Percentiles rank a stretch among this genome's conserved stretches.
Evolutionary conservation across 768 basidiomycete species (phyloP).

Genomic region (Boletus pseudopeckii): DNA sequence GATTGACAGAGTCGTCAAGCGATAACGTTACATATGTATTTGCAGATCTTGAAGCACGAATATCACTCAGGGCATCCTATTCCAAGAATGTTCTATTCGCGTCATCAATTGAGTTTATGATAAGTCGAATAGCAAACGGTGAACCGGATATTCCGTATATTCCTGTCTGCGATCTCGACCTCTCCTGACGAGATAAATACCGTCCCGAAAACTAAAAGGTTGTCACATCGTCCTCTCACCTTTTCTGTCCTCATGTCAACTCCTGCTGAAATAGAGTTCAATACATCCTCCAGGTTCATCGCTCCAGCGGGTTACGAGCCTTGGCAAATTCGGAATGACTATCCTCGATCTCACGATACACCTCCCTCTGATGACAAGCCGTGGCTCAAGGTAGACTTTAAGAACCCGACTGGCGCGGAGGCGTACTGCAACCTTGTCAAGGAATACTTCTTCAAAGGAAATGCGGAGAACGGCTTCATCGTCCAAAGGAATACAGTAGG

Average conservation of each 20-base stretch:
- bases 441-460: neutral
- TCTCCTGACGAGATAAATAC: too few relatives aligned
- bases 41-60: too few relatives aligned
- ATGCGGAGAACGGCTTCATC: neutral
- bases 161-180: too few relatives aligned
- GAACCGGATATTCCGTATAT: too few relatives aligned
- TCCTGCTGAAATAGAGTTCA: neutral
- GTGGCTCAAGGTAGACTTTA: neutral
- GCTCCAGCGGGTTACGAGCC: neutral
- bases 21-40: too few relatives aligned
- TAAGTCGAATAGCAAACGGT: too few relatives aligned
- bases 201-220: neutral
- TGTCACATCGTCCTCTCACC: neutral
- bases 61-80: too few relatives aligned
- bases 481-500: neutral
- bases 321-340: neutral
- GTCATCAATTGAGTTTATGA: too few relatives aligned
- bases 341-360: neutral
- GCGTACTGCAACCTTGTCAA: neutral
- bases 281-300: neutral
- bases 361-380: neutral
- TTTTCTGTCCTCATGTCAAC: neutral
- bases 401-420: neutral
- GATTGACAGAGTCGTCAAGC: too few relatives aligned
- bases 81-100: too few relatives aligned